Conservation (phyloP, 768 basidiomycete genomes). For the Tylopilus vinaceipallidus region DNA sequence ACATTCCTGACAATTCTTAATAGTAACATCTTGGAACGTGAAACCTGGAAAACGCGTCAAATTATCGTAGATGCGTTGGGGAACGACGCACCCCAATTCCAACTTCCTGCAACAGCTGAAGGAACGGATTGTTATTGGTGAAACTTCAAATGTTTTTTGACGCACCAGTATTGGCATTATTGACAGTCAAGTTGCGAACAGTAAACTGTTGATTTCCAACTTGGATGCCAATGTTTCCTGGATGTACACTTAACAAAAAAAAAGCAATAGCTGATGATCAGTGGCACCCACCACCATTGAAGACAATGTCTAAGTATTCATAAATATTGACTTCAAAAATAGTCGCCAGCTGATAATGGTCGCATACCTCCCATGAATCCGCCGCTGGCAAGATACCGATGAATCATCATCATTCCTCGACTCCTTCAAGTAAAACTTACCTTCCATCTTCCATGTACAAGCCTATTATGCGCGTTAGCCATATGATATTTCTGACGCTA, state of each 20-base stretch:
- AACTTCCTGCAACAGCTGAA: conserved; percentile 30
- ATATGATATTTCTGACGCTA: neutral
- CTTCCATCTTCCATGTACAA: conserved; percentile 81
- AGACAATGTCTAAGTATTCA: conserved; percentile 33
- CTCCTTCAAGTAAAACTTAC: conserved; percentile 14
- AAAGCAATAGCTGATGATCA: neutral
- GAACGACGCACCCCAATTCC: conserved; percentile 41
- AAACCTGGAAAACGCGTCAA: conserved; percentile 33
- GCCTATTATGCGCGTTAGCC: conserved; percentile 15
- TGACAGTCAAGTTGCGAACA: conserved; percentile 58
- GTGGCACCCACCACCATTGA: conserved; percentile 39
- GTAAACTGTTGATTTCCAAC: conserved; percentile 82
- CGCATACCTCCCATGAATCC: conserved; percentile 56
- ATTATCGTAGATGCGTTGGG: neutral
- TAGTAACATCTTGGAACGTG: conserved; percentile 52
- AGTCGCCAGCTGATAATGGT: too few species aligned
- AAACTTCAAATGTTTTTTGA: neutral
- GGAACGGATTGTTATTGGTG: neutral
- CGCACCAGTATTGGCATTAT: conserved; percentile 42
- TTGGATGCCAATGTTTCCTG: conserved; percentile 57
- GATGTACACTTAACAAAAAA: too few species aligned
- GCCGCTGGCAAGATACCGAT: conserved; percentile 31
- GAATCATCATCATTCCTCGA: neutral
- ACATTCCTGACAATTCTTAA: conserved; percentile 36
- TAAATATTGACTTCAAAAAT: neutral